Base-by-base conservation (phyloP, 106 monocot species). In the Allium sativum region DNA sequence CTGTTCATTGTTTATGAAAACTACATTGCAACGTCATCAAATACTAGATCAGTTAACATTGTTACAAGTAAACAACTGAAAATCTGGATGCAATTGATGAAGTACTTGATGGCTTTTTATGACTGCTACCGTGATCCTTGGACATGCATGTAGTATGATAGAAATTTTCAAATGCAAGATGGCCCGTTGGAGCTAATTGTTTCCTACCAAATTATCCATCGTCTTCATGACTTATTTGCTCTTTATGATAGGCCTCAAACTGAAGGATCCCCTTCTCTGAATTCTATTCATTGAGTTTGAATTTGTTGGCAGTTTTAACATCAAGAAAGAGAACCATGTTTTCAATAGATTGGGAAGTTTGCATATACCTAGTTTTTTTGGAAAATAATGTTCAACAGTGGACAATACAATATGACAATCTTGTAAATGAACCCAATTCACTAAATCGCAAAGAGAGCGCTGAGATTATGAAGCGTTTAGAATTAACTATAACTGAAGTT, bases 181-280 rank as follows among this genome's bases (percentile, higher is more conserved):
- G 83, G 87, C 44, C 64, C 90, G 53, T 45, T 87, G 22, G 95
- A 95, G 70, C 72, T 95, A 68, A 84, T 90, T 45, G 81, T 95
- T 71, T 65, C 90, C 70, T 95, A 95, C 84, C 83, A 87, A 76
- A 71, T 82, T 19, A 82, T 95, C 71, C 90, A 95, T 84, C 81
- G 70, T 46, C 77, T 95, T 12, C 90, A 87, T 48, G 95, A 95
- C 74, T 73, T 95, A 10, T 90, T 90, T 79, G 86, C 95, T 16
- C 95, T 95, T 61, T 95, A 90, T 76, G 90, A 95, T 48, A 66
- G 95, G 18, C 95, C 95, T 21, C 95, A 82, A 70, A 68, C 87
- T 46, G 95, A 95, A 79, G 95, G 95, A 74, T 79, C 77, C 72
- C 90, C 95, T 45, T 90, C 90, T 67, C 95, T 90, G 72, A 82